A percentile compares a stretch with the other conserved stretches of the same genome.
These are phyloP conservation scores for Morella rubra DNA, from an alignment of 306 rosid genomes.

Conservation along the genomic window DNA sequence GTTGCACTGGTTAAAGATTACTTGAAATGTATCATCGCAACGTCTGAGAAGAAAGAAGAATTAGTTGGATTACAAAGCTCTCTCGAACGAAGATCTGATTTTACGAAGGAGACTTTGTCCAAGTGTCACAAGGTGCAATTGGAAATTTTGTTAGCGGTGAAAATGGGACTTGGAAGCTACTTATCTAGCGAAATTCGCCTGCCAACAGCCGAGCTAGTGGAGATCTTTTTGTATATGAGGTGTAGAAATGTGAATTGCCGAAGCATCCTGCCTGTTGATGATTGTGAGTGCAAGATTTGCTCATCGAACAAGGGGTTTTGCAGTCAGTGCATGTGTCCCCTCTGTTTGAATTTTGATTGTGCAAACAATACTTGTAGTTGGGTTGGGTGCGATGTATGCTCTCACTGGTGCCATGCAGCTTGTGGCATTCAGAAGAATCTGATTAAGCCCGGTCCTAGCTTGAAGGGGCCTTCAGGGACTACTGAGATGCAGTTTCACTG, in stretches of 20 bases:
- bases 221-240: slow-evolving; percentile 70
- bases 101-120: slow-evolving; percentile 68
- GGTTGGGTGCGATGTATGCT: slow-evolving; percentile 98
- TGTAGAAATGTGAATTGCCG: slow-evolving; percentile 82
- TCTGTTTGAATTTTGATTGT: slow-evolving; percentile 93
- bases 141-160: slow-evolving; percentile 70
- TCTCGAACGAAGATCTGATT: slow-evolving; percentile 79
- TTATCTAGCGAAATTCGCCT: slow-evolving; percentile 51
- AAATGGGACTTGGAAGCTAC: slow-evolving; percentile 75
- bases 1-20: slow-evolving; percentile 53
- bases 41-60: slow-evolving; percentile 76
- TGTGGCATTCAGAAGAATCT: slow-evolving; percentile 85
- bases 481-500: slow-evolving; percentile 95
- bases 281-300: slow-evolving; percentile 95
- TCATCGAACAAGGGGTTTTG: slow-evolving; percentile 82
- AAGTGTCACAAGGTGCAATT: slow-evolving; percentile 73
- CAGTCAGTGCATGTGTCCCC: slow-evolving; percentile 92
- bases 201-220: slow-evolving; percentile 58
- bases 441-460: slow-evolving; percentile 86
- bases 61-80: slow-evolving; percentile 58
- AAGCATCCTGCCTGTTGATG: slow-evolving; percentile 82
- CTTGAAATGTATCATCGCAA: slow-evolving; percentile 65
- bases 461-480: slow-evolving; percentile 86
- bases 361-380: slow-evolving; percentile 94
- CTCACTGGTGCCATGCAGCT: slow-evolving; percentile 98